Evolutionary conservation across 192 early-diverging fungal species (phyloP), one percentile per base, ranked within the genome.

Genomic region (Dissophora globulifera): DNA sequence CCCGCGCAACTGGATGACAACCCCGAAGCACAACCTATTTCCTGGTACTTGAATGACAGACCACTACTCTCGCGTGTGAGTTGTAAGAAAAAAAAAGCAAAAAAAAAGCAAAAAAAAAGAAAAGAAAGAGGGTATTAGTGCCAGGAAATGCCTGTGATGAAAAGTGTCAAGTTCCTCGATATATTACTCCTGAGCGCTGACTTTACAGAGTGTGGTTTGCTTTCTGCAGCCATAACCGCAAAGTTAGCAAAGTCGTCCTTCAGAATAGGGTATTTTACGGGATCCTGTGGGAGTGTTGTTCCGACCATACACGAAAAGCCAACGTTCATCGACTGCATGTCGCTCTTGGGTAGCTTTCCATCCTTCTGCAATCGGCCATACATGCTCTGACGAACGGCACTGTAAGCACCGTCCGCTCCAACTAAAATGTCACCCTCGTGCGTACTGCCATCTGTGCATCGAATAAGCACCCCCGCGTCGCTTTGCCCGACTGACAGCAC

Each of bases 381-480:
- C 30, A 75, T n/a, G 25, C 62, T 63, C 23, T 58, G 56, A 11
- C 71, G 54, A 17, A 75, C 62, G 11, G 56, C 62, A 17, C 53
- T 58, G 50, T 75, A 75, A 2, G 62, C 71, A 0, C 71, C 71
- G 49, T 75, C 71, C 1, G 71, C 71, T 2, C 71, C 71, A 25
- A 75, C 48, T 1, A 75, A 35, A 10, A 75, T 75, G 43, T 75
- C 71, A 2, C 71, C 71, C 5, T 75, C 41, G 30, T 61, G 25
- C 4, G 29, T 17, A 3, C 16, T 58, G 3, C 45, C 45, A 43
- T 75, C 71, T 20, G 62, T 17, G 16, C 47, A 54, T n/a, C 60
- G 62, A 13, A 75, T 40, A 11, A 66, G 7, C 7, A 58, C 71
- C 1, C 71, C 60, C 30, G 58, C 11, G 5, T 66, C 62, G 30